Conservation (phyloP, 306 rosid species). For the Astragalus glycyphyllos region DNA sequence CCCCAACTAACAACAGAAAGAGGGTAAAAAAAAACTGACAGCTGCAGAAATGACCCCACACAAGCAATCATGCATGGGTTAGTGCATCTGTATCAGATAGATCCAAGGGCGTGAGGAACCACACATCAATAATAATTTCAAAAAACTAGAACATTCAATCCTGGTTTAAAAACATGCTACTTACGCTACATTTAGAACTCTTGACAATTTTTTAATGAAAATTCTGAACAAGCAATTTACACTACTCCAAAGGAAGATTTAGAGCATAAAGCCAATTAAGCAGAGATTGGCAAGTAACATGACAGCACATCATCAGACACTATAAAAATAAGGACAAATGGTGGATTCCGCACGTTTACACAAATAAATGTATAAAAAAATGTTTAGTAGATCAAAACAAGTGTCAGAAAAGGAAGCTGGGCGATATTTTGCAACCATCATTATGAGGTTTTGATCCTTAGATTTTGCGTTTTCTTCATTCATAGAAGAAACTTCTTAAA, state of each 20-base stretch:
- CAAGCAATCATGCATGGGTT: constrained; percentile 13
- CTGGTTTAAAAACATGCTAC: constrained; percentile 7
- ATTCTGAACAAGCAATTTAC: constrained; percentile 4
- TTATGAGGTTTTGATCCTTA: constrained; percentile 19
- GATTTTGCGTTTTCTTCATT: constrained; percentile 21
- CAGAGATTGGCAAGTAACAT: background rate
- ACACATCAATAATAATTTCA: background rate
- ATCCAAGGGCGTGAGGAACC: constrained; percentile 29
- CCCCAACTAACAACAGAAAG: background rate
- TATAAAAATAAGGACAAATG: background rate
- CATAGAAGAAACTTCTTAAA: constrained; percentile 10
- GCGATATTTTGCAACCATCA: background rate
- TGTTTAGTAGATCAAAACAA: background rate
- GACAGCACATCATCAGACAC: constrained; percentile 25
- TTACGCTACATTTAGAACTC: constrained; percentile 3
- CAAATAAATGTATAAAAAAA: constrained; percentile 16
- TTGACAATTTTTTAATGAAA: background rate
- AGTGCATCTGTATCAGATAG: constrained; percentile 8
- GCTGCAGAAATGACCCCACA: constrained; percentile 21
- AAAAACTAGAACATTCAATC: background rate
- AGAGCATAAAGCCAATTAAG: background rate
- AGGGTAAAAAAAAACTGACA: background rate
- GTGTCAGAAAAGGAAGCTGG: background rate
- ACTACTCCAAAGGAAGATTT: background rate
- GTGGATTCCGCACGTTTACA: background rate